Conservation (phyloP, 192 early-diverging fungal species). For the Rhizophagus prolifer region DNA sequence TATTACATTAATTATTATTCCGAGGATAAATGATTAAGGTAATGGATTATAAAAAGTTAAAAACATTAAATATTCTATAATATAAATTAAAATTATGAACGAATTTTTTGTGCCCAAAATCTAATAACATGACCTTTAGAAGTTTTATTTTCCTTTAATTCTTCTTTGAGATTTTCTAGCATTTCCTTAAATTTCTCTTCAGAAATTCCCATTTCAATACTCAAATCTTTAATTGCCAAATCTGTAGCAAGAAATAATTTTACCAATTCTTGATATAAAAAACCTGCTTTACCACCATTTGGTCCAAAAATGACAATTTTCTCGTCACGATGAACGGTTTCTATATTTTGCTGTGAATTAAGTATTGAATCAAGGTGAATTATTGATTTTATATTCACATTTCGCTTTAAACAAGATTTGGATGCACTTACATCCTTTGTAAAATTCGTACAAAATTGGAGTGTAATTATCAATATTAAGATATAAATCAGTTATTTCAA, state of each 20-base stretch:
- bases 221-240: not conserved
- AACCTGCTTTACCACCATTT: not conserved
- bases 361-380: not conserved
- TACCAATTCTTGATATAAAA: not conserved
- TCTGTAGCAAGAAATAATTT: not conserved
- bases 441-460: not conserved
- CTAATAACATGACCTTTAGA: not conserved
- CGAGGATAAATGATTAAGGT: no score
- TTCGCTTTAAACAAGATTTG: not conserved
- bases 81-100: no score
- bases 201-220: not conserved
- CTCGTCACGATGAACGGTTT: not conserved
- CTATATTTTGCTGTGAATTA: not conserved
- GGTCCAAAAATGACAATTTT: not conserved
- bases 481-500: not conserved
- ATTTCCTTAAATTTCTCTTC: not conserved
- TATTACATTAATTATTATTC: no score
- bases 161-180: not conserved
- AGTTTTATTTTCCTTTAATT: not conserved
- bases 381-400: not conserved
- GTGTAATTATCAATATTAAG: not conserved
- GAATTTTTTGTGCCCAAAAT: not conserved
- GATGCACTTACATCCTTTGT: not conserved
- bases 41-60: no score
- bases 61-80: no score